phyloP scores from a whole-genome alignment of 345 rosid genomes.

The Brassica nigra region DNA sequence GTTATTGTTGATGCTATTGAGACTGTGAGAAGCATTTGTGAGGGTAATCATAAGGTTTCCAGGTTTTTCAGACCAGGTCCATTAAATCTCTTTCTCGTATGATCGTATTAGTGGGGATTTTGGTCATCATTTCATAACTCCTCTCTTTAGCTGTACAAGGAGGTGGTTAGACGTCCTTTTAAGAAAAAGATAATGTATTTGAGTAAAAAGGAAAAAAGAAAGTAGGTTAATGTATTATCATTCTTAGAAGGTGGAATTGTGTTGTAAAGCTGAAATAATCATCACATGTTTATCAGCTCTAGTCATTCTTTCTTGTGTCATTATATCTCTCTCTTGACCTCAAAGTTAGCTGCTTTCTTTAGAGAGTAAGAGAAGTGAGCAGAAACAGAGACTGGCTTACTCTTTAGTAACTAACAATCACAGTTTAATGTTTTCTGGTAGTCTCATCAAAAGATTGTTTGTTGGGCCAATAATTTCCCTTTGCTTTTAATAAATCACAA shows the following conservation, averaged over 20 bases:
- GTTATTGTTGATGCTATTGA: conserved; percentile 33
- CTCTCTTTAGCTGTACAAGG: conserved; percentile 38
- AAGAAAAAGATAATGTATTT: background rate
- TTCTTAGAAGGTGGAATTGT: conserved; percentile 42
- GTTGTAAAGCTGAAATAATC: conserved; percentile 43
- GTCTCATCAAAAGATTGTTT: conserved; percentile 20
- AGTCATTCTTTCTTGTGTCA: conserved; percentile 8
- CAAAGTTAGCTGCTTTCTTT: background rate
- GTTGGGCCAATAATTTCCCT: conserved; percentile 34
- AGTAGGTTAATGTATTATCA: conserved; percentile 37
- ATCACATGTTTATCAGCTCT: conserved; percentile 50
- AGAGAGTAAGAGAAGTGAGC: conserved; percentile 9
- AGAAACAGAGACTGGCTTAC: background rate
- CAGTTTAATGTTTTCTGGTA: conserved; percentile 13
- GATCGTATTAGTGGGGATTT: conserved; percentile 32
- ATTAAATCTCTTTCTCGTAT: conserved; percentile 19
- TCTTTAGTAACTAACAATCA: conserved; percentile 9
- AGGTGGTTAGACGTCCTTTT: background rate
- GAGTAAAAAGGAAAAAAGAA: conserved; percentile 38
- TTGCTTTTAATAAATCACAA: conserved; percentile 31
- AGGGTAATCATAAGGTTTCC: conserved; percentile 82
- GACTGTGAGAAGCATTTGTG: conserved; percentile 46
- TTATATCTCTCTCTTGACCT: background rate
- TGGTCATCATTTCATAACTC: conserved; percentile 50
- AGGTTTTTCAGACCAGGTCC: conserved; percentile 42